Evolutionary conservation across 257 asterid genomes (phyloP).

Genomic region (Nicotiana paniculata): DNA sequence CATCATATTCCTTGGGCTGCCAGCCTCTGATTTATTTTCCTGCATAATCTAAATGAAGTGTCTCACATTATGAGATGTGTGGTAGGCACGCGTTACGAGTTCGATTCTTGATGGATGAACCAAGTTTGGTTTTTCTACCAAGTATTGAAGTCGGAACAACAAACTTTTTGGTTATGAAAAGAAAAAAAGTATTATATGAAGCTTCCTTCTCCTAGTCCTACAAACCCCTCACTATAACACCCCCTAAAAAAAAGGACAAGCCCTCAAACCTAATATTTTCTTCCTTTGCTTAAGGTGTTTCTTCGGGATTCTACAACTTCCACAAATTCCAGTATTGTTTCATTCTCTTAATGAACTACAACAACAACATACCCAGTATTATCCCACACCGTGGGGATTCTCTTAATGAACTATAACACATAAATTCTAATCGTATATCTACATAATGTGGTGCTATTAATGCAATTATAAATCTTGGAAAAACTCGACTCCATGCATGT

Average conservation of each 20-base stretch:
- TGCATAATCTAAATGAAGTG: not conserved
- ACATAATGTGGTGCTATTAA: not conserved
- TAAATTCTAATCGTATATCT: not conserved
- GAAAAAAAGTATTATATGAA: not conserved
- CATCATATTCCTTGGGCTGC: not conserved
- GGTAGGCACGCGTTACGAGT: not conserved
- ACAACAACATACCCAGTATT: not conserved
- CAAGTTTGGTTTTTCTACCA: not conserved
- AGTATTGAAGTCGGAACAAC: slow-evolving; percentile 1
- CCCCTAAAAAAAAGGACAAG: not conserved
- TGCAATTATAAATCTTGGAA: not conserved
- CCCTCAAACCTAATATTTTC: not conserved
- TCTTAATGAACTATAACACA: not conserved
- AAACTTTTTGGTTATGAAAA: not conserved
- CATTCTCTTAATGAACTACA: not conserved
- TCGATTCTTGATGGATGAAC: not conserved
- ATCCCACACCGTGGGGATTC: not conserved
- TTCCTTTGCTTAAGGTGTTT: not conserved
- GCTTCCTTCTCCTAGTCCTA: not conserved
- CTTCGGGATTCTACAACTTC: not conserved
- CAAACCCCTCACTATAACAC: not conserved
- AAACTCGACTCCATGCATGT: not conserved
- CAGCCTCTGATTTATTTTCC: not conserved
- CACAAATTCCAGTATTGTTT: not conserved
- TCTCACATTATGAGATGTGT: not conserved